Evolutionary conservation across 2,329 filamentous ascomycete genomes (phyloP).

Genomic region (Periglandula ipomoeae): DNA sequence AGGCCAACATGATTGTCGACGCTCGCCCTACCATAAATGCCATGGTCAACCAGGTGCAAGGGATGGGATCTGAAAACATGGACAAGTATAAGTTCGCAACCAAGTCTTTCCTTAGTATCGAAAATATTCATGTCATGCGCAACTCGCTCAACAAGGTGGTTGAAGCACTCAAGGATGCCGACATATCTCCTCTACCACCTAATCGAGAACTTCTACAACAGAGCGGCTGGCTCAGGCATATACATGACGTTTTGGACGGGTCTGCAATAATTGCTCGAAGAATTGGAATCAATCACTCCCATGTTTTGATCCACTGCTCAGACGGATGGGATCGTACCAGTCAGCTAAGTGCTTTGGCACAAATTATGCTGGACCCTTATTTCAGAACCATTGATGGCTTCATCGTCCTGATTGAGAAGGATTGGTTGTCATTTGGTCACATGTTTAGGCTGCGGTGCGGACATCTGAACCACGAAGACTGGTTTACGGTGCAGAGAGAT

Average conservation of each 20-base stretch:
- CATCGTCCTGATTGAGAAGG: conserved; percentile 89
- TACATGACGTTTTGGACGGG: conserved; percentile 73
- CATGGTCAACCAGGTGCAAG: conserved; percentile 85
- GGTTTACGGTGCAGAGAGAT: conserved; percentile 85
- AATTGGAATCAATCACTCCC: conserved; percentile 84
- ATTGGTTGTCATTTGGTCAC: conserved; percentile 95
- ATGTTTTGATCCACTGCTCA: conserved; percentile 94
- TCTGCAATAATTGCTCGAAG: conserved; percentile 76
- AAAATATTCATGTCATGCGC: conserved; percentile 98
- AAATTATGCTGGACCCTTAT: conserved; percentile 92
- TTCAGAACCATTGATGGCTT: conserved; percentile 92
- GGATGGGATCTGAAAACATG: conserved; percentile 95
- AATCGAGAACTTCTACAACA: conserved; percentile 72
- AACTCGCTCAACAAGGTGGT: conserved; percentile 81
- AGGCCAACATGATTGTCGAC: conserved; percentile 91
- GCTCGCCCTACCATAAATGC: conserved; percentile 91
- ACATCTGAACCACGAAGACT: conserved; percentile 81
- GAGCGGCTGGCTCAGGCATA: conserved; percentile 89
- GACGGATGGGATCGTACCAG: conserved; percentile 98
- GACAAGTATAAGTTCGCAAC: conserved; percentile 88
- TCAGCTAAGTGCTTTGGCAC: conserved; percentile 82
- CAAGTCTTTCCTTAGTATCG: conserved; percentile 89
- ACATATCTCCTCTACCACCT: conserved; percentile 73
- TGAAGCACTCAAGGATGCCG: conserved; percentile 85
- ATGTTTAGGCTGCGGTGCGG: conserved; percentile 95